Evolutionary conservation across 768 basidiomycete species (phyloP).

Genomic region (Hydnomerulius pinastri): DNA sequence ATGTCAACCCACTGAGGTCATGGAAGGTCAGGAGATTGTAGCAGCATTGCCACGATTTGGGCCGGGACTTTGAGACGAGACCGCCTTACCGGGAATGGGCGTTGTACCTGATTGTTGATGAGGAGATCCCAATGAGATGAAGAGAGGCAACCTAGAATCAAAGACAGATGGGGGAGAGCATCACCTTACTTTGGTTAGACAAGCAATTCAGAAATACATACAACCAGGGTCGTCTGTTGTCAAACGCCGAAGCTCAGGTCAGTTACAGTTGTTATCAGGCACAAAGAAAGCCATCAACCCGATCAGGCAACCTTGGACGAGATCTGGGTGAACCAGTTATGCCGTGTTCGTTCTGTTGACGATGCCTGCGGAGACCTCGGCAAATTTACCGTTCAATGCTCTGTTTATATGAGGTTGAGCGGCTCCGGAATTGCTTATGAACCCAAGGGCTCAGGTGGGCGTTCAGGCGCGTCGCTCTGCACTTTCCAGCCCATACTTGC

Average conservation of each 20-base stretch:
- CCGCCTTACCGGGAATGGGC: slow-evolving; percentile 15
- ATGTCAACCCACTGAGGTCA: slow-evolving; percentile 17
- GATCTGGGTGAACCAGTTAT: slow-evolving; percentile 33
- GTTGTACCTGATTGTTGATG: slow-evolving; percentile 20
- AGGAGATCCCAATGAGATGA: slow-evolving; percentile 8
- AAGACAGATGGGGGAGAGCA: slow-evolving; percentile 21
- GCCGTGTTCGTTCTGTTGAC: slow-evolving; percentile 32
- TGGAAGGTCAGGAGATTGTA: slow-evolving; percentile 12
- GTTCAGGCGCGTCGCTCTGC: slow-evolving; percentile 9
- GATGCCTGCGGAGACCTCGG: slow-evolving; percentile 22
- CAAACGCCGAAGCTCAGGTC: slow-evolving; percentile 30
- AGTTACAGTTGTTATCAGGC: slow-evolving; percentile 27
- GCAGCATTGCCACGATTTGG: slow-evolving; percentile 27
- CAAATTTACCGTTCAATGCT: slow-evolving; percentile 28
- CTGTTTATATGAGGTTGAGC: slow-evolving; percentile 28
- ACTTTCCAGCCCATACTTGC: slow-evolving; percentile 1
- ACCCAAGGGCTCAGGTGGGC: slow-evolving; percentile 16
- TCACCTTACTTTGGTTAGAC: slow-evolving; percentile 36
- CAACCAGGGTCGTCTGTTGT: slow-evolving; percentile 26
- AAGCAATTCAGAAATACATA: slow-evolving; percentile 14
- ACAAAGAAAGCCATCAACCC: slow-evolving; percentile 24
- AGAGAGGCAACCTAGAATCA: slow-evolving; percentile 12
- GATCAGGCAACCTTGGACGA: slow-evolving; percentile 26
- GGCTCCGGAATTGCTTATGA: slow-evolving; percentile 38
- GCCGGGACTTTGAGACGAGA: slow-evolving; percentile 11